Evolutionary conservation across 495 filamentous ascomycete species (phyloP).

Genomic region (Aspergillus steynii): DNA sequence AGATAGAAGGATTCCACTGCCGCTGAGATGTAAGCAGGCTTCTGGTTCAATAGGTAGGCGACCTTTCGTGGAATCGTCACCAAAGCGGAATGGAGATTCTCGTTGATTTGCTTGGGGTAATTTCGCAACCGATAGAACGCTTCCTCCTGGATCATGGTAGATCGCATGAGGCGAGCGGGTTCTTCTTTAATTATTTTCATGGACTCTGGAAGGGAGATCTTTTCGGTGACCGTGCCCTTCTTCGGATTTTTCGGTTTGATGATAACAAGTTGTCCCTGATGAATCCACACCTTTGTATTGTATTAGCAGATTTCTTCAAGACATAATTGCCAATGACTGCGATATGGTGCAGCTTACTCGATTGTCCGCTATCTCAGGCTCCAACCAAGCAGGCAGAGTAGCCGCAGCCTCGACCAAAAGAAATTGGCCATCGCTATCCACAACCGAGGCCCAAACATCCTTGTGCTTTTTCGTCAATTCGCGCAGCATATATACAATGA

Average conservation of each 20-base stretch:
- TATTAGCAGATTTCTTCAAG: background rate
- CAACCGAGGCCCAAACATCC: constrained; percentile 78
- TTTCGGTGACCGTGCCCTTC: constrained; percentile 38
- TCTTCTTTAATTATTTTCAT: constrained; percentile 54
- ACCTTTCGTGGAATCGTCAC: constrained; percentile 77
- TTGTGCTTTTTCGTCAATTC: constrained; percentile 72
- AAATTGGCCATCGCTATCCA: constrained; percentile 92
- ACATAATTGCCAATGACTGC: background rate
- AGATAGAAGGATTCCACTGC: constrained; percentile 92
- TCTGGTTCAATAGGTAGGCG: constrained; percentile 74
- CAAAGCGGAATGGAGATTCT: constrained; percentile 69
- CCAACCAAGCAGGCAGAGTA: constrained; percentile 84
- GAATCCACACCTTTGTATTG: constrained; percentile 65
- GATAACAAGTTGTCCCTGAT: constrained; percentile 70
- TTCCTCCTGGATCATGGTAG: constrained; percentile 75
- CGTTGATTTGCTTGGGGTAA: constrained; percentile 72
- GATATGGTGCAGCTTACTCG: constrained; percentile 51
- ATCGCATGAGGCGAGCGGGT: constrained; percentile 58
- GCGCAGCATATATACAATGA: constrained; percentile 87
- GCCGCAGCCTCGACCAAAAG: constrained; percentile 92
- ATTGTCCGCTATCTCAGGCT: constrained; percentile 85
- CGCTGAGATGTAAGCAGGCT: constrained; percentile 72
- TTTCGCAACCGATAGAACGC: constrained; percentile 83
- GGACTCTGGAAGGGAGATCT: constrained; percentile 61
- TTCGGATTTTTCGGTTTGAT: constrained; percentile 58